Base-by-base conservation (phyloP, 148 eudicot species). In the Fagopyrum homotropicum region DNA sequence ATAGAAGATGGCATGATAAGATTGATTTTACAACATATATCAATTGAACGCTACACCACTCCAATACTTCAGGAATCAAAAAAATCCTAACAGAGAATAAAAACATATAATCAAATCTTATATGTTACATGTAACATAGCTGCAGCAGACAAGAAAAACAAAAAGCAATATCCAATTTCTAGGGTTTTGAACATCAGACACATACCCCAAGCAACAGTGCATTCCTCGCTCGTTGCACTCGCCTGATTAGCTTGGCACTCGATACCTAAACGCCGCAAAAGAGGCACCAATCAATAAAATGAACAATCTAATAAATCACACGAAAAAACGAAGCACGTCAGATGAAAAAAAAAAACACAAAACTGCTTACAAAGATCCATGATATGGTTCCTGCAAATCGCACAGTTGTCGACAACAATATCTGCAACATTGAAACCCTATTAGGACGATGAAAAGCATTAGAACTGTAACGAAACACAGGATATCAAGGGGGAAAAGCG, bases 181-280 rank as follows among this genome's bases (percentile, higher is more conserved):
- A 54, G 75, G 75, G 26, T 73, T 35, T 50, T n/a, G 17, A 30
- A 73, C 16, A 14, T 3, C 1, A 77, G 70, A 51, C 19, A 29
- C 91, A 76, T 88, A 93, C 98, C 96, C 98, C 98, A 93, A 81
- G 98, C 98, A 74, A 90, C 98, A 47, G 96, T 93, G 78, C 96
- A 93, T 77, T 90, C 98, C 82, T 93, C 92, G 73, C 98, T 93
- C 0, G 96, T 93, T 9, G 96, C 96, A 69, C 98, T 89, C 45
- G 96, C 96, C 80, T 93, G 98, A 82, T 93, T 93, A 72, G 98
- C 98, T 79, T 93, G 98, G 56, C 98, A 93, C 86, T 93, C 98
- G 45, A 93, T 93, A 69, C 98, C 98, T 93, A 78, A 78, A 43
- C n/a, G 45, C 68, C 77, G 7, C 7, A 40, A 69, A 44, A 48